Percentiles rank a stretch among this genome's conserved stretches.
Conservation (phyloP, 1,284 basidiomycete genomes). For the Moniliella sp. region DNA sequence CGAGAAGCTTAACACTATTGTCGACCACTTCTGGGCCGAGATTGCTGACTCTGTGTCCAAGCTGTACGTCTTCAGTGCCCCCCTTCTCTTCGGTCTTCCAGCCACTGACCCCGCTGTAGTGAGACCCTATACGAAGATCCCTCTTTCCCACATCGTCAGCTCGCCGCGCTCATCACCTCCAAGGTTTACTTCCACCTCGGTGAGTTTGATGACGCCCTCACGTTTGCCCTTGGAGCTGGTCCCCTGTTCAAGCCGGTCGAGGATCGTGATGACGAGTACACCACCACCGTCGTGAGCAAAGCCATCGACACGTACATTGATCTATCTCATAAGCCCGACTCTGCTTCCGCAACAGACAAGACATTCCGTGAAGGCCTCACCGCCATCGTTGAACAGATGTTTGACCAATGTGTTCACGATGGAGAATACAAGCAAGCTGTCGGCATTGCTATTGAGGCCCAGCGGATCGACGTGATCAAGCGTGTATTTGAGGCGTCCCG, state of each 20-base stretch:
- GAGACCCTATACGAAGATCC: slow-evolving; percentile 30
- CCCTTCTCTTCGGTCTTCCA: no score
- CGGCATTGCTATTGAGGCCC: slow-evolving; percentile 29
- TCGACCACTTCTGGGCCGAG: slow-evolving; percentile 31
- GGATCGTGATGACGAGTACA: slow-evolving; percentile 20
- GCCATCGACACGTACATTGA: slow-evolving; percentile 31
- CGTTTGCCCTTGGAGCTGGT: slow-evolving; percentile 30
- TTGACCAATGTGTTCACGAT: slow-evolving; percentile 21
- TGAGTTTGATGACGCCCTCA: slow-evolving; percentile 29
- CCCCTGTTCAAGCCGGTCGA: slow-evolving; percentile 26
- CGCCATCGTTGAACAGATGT: slow-evolving; percentile 30
- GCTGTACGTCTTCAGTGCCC: slow-evolving; percentile 7
- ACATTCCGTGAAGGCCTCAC: slow-evolving; percentile 14
- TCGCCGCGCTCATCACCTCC: slow-evolving; percentile 30
- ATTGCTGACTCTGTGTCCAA: slow-evolving; percentile 29
- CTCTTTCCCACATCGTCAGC: slow-evolving; percentile 21
- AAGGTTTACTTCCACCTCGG: slow-evolving; percentile 33
- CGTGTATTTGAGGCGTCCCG: slow-evolving; percentile 21
- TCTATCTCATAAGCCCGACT: slow-evolving; percentile 4
- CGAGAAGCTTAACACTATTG: slow-evolving; percentile 24
- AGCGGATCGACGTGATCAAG: slow-evolving; percentile 27
- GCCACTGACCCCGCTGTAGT: no score
- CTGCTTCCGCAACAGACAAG: slow-evolving; percentile 1
- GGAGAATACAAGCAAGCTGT: slow-evolving; percentile 28
- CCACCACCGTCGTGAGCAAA: slow-evolving; percentile 30